Percentiles rank a stretch among this genome's conserved stretches.
These are phyloP conservation scores for Alopecurus myosuroides DNA, from an alignment of 176 grass and related monocot species.

Conservation along the genomic window DNA sequence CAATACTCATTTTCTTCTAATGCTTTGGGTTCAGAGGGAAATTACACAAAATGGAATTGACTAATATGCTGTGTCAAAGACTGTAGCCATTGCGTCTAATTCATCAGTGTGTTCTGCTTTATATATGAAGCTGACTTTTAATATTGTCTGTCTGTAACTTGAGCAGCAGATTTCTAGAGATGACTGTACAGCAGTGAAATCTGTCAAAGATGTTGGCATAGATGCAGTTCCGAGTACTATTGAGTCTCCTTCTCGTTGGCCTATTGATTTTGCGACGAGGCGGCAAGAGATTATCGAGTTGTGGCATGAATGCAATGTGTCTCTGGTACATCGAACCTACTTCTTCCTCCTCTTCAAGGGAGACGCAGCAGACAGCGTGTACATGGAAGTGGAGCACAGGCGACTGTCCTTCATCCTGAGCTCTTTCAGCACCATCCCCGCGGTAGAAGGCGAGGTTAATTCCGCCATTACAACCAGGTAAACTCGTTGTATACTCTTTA, in stretches of 20 bases:
- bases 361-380: slow-evolving; percentile 71
- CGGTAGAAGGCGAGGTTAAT: slow-evolving; percentile 13
- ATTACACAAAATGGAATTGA: slow-evolving; percentile 5
- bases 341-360: slow-evolving; percentile 96
- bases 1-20: not conserved
- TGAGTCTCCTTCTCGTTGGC: slow-evolving; percentile 37
- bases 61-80: not conserved
- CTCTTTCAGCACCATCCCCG: slow-evolving; percentile 9
- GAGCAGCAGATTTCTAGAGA: slow-evolving; percentile 22
- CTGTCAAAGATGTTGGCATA: slow-evolving; percentile 41
- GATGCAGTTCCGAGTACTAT: slow-evolving; percentile 23
- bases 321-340: slow-evolving; percentile 71
- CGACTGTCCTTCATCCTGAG: slow-evolving; percentile 71
- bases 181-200: slow-evolving; percentile 19
- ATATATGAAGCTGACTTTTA: not conserved
- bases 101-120: not conserved
- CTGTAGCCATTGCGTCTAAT: not conserved
- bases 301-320: slow-evolving; percentile 81
- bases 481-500: not conserved
- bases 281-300: slow-evolving; percentile 72
- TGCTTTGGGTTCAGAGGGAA: not conserved
- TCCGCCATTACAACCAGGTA: slow-evolving; percentile 41
- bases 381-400: slow-evolving; percentile 90
- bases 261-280: slow-evolving; percentile 56
- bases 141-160: not conserved